A percentile compares a stretch with the other conserved stretches of the same genome.
phyloP scores from a whole-genome alignment of 495 filamentous ascomycete genomes.

The Penicillium nucicola region DNA sequence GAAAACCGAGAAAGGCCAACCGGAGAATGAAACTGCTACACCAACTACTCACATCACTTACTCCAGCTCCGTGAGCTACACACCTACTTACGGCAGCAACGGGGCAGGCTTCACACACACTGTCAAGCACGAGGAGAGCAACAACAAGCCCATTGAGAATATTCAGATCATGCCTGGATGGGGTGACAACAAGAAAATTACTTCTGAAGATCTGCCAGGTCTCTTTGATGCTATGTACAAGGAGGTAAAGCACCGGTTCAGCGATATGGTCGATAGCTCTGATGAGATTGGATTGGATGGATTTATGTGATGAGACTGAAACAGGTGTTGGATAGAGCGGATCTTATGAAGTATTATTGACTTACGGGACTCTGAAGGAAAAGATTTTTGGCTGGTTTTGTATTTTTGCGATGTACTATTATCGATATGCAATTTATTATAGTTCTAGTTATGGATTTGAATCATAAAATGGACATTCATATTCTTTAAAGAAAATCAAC shows the following conservation, averaged over 20 bases:
- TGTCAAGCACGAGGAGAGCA: conserved; percentile 4
- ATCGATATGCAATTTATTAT: neutral
- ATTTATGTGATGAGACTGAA: neutral
- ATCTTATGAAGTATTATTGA: neutral
- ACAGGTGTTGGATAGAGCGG: neutral
- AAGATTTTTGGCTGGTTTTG: neutral
- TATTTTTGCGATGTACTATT: neutral
- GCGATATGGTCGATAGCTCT: conserved; percentile 26
- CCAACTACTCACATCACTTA: conserved; percentile 1
- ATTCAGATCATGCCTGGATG: conserved; percentile 17
- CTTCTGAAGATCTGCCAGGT: conserved; percentile 15
- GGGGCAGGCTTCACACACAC: conserved; percentile 7
- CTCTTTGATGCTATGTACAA: conserved; percentile 22
- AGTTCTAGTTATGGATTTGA: too few species aligned
- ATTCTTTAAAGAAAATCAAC: too few species aligned
- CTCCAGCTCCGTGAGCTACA: conserved; percentile 1
- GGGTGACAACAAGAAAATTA: conserved; percentile 8
- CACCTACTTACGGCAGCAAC: neutral
- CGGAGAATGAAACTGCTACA: conserved; percentile 1
- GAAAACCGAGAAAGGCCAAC: conserved; percentile 1
- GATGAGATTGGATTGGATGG: conserved; percentile 29
- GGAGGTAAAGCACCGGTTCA: conserved; percentile 17
- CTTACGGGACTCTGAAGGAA: neutral
- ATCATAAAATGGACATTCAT: neutral
- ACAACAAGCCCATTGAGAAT: conserved; percentile 14